Percentiles rank a stretch among this genome's conserved stretches.
phyloP scores from a whole-genome alignment of 2,329 filamentous ascomycete species.

The Botrytis aclada region DNA sequence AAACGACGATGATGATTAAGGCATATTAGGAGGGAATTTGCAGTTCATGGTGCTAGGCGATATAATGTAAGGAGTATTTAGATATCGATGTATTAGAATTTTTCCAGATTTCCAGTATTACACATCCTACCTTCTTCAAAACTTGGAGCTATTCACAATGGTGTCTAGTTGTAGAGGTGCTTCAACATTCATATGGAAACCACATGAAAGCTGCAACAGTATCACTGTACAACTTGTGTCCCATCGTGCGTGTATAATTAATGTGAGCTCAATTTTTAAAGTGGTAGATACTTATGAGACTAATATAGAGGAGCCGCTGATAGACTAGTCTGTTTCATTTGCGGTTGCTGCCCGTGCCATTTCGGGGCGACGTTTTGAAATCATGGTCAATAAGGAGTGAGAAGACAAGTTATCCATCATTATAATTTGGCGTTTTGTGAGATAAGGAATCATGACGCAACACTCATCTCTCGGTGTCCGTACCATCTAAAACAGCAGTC shows the following conservation, averaged over 20 bases:
- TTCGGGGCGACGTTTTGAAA: neutral
- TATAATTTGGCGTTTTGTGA: neutral
- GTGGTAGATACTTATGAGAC: neutral
- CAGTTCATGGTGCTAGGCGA: neutral
- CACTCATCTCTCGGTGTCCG: neutral
- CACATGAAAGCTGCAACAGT: neutral
- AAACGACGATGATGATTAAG: neutral
- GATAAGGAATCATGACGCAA: neutral
- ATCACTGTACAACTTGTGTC: neutral
- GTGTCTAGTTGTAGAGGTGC: neutral
- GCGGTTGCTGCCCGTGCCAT: neutral
- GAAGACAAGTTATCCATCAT: neutral
- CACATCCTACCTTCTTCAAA: neutral
- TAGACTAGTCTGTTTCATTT: neutral
- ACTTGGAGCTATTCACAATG: neutral
- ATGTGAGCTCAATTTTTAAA: neutral
- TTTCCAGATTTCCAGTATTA: neutral
- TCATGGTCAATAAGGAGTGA: neutral
- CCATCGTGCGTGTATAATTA: neutral
- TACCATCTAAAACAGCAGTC: neutral
- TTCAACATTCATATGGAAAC: neutral
- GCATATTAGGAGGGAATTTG: neutral
- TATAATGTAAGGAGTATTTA: neutral
- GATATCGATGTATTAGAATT: neutral
- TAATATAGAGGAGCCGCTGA: neutral